These are phyloP conservation scores for Pseudohalonectria lignicola DNA, from an alignment of 2,329 filamentous ascomycete genomes.

Conservation along the genomic window DNA sequence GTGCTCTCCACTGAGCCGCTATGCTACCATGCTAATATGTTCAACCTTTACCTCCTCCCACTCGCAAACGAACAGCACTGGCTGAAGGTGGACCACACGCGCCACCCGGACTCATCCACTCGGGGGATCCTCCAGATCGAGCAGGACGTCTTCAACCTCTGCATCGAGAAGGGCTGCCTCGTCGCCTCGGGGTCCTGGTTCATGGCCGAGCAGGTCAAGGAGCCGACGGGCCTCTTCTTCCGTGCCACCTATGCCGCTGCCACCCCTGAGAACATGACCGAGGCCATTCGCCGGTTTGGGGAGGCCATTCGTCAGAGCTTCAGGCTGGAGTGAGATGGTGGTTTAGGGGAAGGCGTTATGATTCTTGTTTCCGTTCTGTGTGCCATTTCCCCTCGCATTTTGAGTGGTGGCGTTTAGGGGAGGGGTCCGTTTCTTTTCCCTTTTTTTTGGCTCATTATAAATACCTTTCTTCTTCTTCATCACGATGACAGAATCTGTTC, in stretches of 20 bases:
- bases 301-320: constrained; percentile 55
- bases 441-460: too few relatives aligned
- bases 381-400: too few relatives aligned
- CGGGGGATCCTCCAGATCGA: constrained; percentile 59
- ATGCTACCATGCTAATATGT: too few relatives aligned
- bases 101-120: constrained; percentile 48
- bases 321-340: constrained; percentile 19
- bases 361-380: too few relatives aligned
- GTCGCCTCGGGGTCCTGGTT: constrained; percentile 88
- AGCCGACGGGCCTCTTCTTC: constrained; percentile 65
- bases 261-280: constrained; percentile 55
- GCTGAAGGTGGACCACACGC: constrained; percentile 56
- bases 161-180: constrained; percentile 67
- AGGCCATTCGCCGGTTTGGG: constrained; percentile 67
- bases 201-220: constrained; percentile 56
- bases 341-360: too few relatives aligned
- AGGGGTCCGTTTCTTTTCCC: too few relatives aligned
- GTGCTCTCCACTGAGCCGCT: not conserved
- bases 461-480: too few relatives aligned
- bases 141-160: constrained; percentile 71
- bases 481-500: too few relatives aligned
- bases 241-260: constrained; percentile 83
- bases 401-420: too few relatives aligned
- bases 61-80: constrained; percentile 53
- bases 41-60: too few relatives aligned